Base-by-base conservation (phyloP, 139 green algal species). In the Ostreobium quekettii region DNA sequence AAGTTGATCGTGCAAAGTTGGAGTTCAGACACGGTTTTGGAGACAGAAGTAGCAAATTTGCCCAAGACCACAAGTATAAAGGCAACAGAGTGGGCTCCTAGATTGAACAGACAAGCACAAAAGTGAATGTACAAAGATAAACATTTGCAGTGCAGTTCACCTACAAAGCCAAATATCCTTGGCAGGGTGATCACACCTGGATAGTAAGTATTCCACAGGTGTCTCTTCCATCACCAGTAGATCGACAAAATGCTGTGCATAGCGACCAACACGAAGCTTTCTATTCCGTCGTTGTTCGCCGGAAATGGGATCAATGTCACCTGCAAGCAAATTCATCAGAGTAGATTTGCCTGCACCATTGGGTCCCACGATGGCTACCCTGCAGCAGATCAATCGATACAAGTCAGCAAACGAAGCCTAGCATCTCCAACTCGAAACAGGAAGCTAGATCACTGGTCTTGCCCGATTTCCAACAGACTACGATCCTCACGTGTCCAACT, bases 231-330 rank as follows among this genome's bases (percentile, higher is more conserved):
- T 89, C 1, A 75, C 69, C 22, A 99, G 84, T 2, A 91, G 85
- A 75, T 99, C 95, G 48, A 99, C 93, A 85, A 99, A 99, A 74
- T 98, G 93, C 85, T 98, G 91, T 26, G 81, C 81, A 74, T 99
- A 99, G 5, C 93, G 80, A 33, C 93, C 95, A 47, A 99, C 90
- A 48, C 95, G 81, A 73, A 99, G 85, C 77, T 95, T 97, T 74
- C 95, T 87, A 46, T 72, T 89, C 24, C 86, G 82, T n/a, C 93
- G 77, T 56, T 78, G 84, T 71, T 98, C 92, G 32, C 94, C 93
- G 15, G 61, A 39, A 3, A 83, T 91, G 22, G 93, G 93, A 32
- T 87, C 73, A 29, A 99, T 76, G 78, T 99, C 95, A 29, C 95
- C 91, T 70, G 84, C 47, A 48, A 99, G 70, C 58, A 99, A 81